Conservation (phyloP, 495 filamentous ascomycete species). For the Penicillium silybi region DNA sequence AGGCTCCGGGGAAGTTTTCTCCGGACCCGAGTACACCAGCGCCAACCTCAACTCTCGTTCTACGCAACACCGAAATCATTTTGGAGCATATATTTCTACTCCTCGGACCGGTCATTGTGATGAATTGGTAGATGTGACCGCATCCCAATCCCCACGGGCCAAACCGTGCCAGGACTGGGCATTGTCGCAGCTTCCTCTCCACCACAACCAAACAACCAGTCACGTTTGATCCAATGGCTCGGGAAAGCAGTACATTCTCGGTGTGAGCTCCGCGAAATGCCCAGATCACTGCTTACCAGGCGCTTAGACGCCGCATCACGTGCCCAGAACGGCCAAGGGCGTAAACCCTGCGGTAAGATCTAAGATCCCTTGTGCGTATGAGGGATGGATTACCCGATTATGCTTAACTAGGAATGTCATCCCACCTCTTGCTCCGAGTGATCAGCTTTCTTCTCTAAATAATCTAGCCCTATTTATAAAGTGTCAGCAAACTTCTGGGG, state of each 20-base stretch:
- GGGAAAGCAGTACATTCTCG: not conserved
- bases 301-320: not conserved
- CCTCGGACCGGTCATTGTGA: not conserved
- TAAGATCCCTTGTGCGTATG: no score
- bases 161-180: not conserved
- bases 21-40: conserved; percentile 17
- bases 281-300: not conserved
- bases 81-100: not conserved
- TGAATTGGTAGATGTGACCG: not conserved
- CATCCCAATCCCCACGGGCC: not conserved
- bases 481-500: no score
- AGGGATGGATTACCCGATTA: no score
- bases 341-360: no score
- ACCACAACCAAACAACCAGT: not conserved
- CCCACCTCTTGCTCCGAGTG: not conserved
- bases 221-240: not conserved
- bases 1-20: conserved; percentile 31
- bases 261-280: not conserved
- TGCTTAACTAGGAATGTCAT: no score
- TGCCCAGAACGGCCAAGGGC: not conserved
- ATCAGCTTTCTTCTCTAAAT: no score
- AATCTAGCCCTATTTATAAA: no score
- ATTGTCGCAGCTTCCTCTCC: not conserved
- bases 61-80: no score
- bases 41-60: not conserved